These are phyloP conservation scores for Malassezia brasiliensis DNA, from an alignment of 1,284 basidiomycete species.

Conservation along the genomic window DNA sequence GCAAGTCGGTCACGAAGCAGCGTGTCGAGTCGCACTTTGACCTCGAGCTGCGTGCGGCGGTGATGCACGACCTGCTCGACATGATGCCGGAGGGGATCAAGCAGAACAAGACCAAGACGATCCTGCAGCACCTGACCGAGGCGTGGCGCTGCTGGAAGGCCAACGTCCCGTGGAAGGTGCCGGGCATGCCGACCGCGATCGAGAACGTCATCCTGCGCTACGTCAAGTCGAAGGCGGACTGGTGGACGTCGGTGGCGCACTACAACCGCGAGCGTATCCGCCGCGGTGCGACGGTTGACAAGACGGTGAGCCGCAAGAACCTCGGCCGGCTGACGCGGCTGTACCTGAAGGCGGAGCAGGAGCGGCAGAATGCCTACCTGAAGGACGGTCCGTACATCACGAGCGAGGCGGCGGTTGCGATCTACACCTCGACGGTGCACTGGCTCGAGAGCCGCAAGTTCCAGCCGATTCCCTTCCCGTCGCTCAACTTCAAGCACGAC, in stretches of 20 bases:
- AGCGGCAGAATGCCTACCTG: conserved; percentile 46
- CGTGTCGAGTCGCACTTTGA: conserved; percentile 98
- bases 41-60: conserved; percentile 88
- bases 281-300: conserved; percentile 95
- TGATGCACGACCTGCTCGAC: conserved; percentile 89
- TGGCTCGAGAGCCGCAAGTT: conserved; percentile 48
- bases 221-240: conserved; percentile 98
- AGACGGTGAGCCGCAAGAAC: conserved; percentile 96
- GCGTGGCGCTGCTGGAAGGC: conserved; percentile 97
- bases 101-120: conserved; percentile 98
- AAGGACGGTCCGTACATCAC: conserved; percentile 48
- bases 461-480: conserved; percentile 47
- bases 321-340: conserved; percentile 73
- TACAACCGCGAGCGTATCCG: conserved; percentile 90
- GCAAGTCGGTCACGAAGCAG: conserved; percentile 87
- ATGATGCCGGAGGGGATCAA: conserved; percentile 98
- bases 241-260: conserved; percentile 90
- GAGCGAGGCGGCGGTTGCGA: conserved; percentile 44
- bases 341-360: conserved; percentile 48
- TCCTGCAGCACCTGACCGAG: conserved; percentile 90
- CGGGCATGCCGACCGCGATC: conserved; percentile 93
- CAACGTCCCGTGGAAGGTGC: conserved; percentile 95
- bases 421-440: conserved; percentile 47
- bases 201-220: conserved; percentile 98
- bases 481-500: conserved; percentile 48